Evolutionary conservation across 495 filamentous ascomycete genomes (phyloP).

Genomic region (Thermothielavioides terrestris): DNA sequence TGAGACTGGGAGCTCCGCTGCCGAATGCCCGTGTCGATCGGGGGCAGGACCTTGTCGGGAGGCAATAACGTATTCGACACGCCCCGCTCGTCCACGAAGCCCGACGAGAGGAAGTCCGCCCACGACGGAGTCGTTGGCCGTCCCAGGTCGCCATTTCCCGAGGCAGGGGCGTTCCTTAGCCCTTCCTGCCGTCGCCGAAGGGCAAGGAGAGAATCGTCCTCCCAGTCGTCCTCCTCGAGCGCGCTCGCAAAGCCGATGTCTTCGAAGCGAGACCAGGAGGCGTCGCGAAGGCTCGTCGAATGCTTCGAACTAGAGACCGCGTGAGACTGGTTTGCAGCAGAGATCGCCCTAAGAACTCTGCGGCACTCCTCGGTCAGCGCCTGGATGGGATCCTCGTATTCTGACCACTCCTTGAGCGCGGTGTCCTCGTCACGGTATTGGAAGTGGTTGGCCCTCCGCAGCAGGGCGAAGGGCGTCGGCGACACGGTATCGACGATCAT

Average conservation of each 20-base stretch:
- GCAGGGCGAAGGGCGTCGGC: constrained; percentile 82
- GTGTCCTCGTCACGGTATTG: constrained; percentile 84
- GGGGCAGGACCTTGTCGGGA: constrained; percentile 84
- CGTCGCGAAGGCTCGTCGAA: constrained; percentile 64
- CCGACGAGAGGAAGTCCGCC: constrained; percentile 93
- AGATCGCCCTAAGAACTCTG: constrained; percentile 80
- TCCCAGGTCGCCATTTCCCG: constrained; percentile 52
- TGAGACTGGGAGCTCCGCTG: constrained; percentile 88
- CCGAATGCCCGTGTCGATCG: constrained; percentile 60
- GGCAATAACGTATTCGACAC: constrained; percentile 62
- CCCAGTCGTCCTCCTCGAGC: constrained; percentile 60
- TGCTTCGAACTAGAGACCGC: constrained; percentile 54
- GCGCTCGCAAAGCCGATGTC: constrained; percentile 83
- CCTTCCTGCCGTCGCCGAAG: constrained; percentile 30
- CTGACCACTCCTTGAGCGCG: constrained; percentile 71
- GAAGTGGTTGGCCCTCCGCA: constrained; percentile 89
- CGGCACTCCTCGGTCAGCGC: constrained; percentile 90
- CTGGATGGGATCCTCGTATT: constrained; percentile 80
- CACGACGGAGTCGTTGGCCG: constrained; percentile 93
- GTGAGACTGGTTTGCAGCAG: constrained; percentile 75
- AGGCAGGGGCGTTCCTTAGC: constrained; percentile 54
- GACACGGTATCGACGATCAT: constrained; percentile 97
- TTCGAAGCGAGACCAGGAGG: constrained; percentile 93
- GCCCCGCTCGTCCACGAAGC: constrained; percentile 67
- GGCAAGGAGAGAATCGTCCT: constrained; percentile 44